A percentile compares a stretch with the other conserved stretches of the same genome.
phyloP scores from a whole-genome alignment of 2,329 filamentous ascomycete genomes.

The Niveomyces coronatus region DNA sequence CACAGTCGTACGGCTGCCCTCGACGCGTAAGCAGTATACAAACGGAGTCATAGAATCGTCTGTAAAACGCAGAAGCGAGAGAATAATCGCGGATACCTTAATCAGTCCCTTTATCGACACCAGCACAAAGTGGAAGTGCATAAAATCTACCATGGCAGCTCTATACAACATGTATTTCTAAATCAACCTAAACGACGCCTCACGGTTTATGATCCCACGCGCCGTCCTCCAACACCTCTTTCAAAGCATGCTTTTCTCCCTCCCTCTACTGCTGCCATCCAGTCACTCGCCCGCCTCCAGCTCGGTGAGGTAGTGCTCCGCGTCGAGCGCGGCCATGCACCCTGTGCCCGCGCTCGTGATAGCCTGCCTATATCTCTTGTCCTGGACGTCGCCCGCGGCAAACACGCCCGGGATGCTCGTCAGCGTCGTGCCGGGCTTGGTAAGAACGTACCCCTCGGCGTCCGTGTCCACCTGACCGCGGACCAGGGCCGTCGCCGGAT shows the following conservation, averaged over 20 bases:
- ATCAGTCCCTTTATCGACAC: no score
- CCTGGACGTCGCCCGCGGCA: conserved; percentile 94
- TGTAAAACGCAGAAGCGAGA: no score
- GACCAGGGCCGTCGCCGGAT: conserved; percentile 83
- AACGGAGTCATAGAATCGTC: no score
- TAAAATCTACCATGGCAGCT: no score
- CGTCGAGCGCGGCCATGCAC: conserved; percentile 90
- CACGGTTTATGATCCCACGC: neutral
- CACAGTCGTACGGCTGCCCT: no score
- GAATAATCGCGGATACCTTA: no score
- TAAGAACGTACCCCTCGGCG: conserved; percentile 82
- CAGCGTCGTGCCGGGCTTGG: conserved; percentile 75
- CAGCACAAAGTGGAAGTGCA: no score
- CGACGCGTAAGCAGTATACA: no score
- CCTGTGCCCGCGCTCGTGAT: conserved; percentile 95
- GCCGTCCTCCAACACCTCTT: no score
- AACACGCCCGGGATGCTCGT: conserved; percentile 90
- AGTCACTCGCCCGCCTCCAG: conserved; percentile 38
- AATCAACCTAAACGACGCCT: no score
- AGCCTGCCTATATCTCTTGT: conserved; percentile 95
- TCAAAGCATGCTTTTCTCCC: conserved; percentile 1
- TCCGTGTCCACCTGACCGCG: conserved; percentile 86
- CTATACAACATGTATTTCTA: no score
- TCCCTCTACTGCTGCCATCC: neutral
- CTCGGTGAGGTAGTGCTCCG: conserved; percentile 85